Conservation (phyloP, 139 green algal species). For the Closterium sp. region DNA sequence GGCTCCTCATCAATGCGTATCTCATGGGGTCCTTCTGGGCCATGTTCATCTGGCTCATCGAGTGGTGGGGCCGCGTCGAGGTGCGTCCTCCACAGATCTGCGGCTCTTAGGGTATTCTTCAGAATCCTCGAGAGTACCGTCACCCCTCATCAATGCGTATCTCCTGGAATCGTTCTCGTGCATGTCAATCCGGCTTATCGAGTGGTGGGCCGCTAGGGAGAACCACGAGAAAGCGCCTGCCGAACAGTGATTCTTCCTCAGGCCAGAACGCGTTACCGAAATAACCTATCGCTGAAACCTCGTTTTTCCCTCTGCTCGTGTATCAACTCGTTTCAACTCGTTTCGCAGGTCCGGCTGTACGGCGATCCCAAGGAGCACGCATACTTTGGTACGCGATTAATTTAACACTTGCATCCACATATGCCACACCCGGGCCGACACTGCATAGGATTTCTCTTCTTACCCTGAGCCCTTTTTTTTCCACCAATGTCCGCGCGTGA, state of each 20-base stretch:
- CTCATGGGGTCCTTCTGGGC: constrained; percentile 46
- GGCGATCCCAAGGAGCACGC: background rate
- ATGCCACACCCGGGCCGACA: background rate
- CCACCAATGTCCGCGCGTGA: background rate
- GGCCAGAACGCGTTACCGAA: background rate
- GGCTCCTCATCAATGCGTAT: constrained; percentile 23
- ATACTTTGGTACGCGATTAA: background rate
- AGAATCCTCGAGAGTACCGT: background rate
- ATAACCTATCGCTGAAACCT: background rate
- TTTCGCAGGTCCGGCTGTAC: background rate
- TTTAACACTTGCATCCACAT: background rate
- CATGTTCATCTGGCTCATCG: constrained; percentile 43
- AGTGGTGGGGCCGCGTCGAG: constrained; percentile 38
- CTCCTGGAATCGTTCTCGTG: constrained; percentile 44
- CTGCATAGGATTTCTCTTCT: no score
- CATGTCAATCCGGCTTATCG: constrained; percentile 43
- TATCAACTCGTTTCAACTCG: background rate
- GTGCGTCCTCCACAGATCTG: constrained; percentile 15
- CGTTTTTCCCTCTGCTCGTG: background rate
- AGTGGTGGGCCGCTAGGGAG: constrained; percentile 21
- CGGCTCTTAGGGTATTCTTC: no score
- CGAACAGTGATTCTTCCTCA: no score
- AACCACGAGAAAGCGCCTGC: background rate
- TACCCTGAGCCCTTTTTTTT: no score
- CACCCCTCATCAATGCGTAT: constrained; percentile 23